These are phyloP conservation scores for Termitomyces sp. DNA, from an alignment of 1,284 basidiomycete genomes.

Conservation along the genomic window DNA sequence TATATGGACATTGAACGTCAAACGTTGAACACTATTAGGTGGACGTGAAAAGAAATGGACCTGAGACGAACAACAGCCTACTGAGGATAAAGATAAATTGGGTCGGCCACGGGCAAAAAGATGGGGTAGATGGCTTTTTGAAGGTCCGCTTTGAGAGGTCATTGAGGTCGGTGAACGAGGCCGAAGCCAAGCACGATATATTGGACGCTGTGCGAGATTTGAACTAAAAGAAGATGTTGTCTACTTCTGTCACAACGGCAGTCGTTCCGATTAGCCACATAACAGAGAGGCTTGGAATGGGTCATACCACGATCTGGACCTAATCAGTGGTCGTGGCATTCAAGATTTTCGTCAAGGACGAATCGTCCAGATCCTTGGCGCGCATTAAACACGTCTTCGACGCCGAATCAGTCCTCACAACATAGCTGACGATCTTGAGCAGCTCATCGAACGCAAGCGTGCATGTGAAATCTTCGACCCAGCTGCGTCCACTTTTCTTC, in stretches of 20 bases:
- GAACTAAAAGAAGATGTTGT: neutral
- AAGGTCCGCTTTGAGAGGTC: slow-evolving; percentile 3
- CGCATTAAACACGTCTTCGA: slow-evolving; percentile 40
- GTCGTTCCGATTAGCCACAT: neutral
- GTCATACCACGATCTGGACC: slow-evolving; percentile 6
- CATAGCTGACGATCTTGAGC: slow-evolving; percentile 35
- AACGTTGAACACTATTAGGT: neutral
- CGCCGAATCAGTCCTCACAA: slow-evolving; percentile 33
- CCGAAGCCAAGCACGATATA: slow-evolving; percentile 14
- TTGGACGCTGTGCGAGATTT: neutral
- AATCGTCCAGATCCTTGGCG: slow-evolving; percentile 31
- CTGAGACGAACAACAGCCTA: neutral
- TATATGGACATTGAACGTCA: neutral
- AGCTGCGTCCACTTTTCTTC: slow-evolving; percentile 35
- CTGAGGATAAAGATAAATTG: neutral
- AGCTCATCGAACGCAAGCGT: slow-evolving; percentile 38
- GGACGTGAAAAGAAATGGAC: neutral
- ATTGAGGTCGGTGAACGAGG: slow-evolving; percentile 10
- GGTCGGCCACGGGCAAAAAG: neutral
- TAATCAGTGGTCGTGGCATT: neutral
- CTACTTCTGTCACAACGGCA: slow-evolving; percentile 10
- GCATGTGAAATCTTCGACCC: slow-evolving; percentile 41
- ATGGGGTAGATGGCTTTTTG: neutral
- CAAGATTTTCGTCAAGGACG: neutral
- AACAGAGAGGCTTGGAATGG: neutral